Conservation (phyloP, 441 rosid genomes). For the Pelargonium australe region DNA sequence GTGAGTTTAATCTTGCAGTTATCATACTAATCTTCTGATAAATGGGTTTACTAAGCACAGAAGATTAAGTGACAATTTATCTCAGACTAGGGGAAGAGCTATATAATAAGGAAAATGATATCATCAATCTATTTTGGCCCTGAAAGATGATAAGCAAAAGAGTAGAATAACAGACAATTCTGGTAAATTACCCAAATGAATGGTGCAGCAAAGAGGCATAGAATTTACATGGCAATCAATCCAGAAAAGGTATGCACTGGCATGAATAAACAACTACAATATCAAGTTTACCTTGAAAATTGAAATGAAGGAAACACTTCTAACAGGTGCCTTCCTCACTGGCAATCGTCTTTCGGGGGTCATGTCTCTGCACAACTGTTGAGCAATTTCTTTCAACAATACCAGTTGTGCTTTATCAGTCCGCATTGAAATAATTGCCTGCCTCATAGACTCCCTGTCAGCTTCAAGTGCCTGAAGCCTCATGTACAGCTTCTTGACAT, state of each 20-base stretch:
- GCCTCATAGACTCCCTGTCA: constrained; percentile 97
- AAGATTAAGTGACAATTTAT: not conserved
- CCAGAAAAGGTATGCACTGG: not conserved
- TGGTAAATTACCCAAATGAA: not conserved
- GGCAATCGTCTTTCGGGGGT: constrained; percentile 51
- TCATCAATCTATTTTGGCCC: not conserved
- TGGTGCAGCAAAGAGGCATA: not conserved
- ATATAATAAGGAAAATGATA: not conserved
- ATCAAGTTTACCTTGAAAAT: not conserved
- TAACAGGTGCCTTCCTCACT: constrained; percentile 40
- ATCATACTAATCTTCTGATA: not conserved
- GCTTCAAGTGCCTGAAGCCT: constrained; percentile 98
- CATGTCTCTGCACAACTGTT: constrained; percentile 69
- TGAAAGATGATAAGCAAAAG: not conserved
- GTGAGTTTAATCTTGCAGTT: not conserved
- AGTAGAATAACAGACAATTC: not conserved
- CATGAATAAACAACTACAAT: not conserved
- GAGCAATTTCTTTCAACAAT: constrained; percentile 90
- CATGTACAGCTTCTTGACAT: constrained; percentile 70
- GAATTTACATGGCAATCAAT: not conserved
- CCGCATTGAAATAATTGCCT: constrained; percentile 85
- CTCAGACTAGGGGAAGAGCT: not conserved
- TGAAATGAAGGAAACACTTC: not conserved
- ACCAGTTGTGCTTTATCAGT: constrained; percentile 89
- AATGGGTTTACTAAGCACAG: not conserved